Percentiles rank a stretch among this genome's conserved stretches.
phyloP scores from a whole-genome alignment of 306 rosid genomes.

The Casuarina cunninghamiana region DNA sequence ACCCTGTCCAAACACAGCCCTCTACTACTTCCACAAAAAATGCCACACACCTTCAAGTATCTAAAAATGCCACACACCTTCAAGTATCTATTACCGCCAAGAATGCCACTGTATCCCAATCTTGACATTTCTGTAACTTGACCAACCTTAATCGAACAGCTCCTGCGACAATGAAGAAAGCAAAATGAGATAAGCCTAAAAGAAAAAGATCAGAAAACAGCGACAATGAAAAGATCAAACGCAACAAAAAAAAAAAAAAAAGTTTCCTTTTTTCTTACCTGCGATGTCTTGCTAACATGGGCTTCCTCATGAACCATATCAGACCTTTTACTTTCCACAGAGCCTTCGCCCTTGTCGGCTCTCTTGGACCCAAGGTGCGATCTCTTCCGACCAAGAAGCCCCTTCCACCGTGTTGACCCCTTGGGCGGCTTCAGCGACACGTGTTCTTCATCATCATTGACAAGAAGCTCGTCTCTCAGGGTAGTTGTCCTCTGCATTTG shows the following conservation, averaged over 20 bases:
- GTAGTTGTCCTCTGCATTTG: constrained; percentile 60
- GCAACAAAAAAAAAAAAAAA: not conserved
- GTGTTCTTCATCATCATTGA: constrained; percentile 38
- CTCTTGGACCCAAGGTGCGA: constrained; percentile 68
- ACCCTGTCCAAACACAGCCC: not conserved
- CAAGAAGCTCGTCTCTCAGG: constrained; percentile 79
- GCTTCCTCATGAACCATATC: constrained; percentile 36
- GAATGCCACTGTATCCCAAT: constrained; percentile 42
- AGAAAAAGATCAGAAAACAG: not conserved
- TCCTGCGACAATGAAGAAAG: constrained; percentile 38
- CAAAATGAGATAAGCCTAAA: constrained; percentile 12
- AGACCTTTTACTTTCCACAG: constrained; percentile 37
- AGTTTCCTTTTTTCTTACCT: constrained; percentile 36
- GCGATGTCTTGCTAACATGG: constrained; percentile 36
- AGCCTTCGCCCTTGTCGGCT: constrained; percentile 38
- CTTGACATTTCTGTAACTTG: constrained; percentile 49
- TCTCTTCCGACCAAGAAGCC: constrained; percentile 71
- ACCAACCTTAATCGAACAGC: constrained; percentile 44
- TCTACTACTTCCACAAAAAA: constrained; percentile 9
- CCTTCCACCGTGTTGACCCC: constrained; percentile 74
- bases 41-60: constrained; percentile 42
- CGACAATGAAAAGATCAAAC: too few species aligned
- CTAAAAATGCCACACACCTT: constrained; percentile 33
- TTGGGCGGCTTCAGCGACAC: constrained; percentile 61
- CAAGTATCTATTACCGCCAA: constrained; percentile 37